phyloP scores from a whole-genome alignment of 805 yeast species.

The Metschnikowia shivogae region DNA sequence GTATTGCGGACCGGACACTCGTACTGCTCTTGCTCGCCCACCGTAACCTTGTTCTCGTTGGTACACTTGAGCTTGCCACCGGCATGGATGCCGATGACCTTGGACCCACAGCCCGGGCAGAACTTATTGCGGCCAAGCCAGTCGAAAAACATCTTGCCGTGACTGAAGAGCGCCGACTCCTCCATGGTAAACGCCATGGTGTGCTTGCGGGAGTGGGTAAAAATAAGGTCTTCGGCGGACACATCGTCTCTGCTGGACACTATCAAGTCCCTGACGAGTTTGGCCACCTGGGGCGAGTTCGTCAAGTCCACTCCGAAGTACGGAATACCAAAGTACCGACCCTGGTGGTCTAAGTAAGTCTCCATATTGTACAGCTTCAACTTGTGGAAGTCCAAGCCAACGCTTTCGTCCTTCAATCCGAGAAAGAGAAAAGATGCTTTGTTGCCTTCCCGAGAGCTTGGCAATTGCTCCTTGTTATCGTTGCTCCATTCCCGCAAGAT shows the following conservation, averaged over 20 bases:
- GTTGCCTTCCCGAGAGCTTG: constrained; percentile 35
- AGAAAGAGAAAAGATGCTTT: constrained; percentile 37
- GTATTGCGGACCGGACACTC: constrained; percentile 37
- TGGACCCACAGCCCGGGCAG: constrained; percentile 85
- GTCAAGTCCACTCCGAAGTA: constrained; percentile 60
- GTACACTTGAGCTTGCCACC: constrained; percentile 44
- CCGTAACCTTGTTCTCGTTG: constrained; percentile 11
- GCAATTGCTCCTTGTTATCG: constrained; percentile 32
- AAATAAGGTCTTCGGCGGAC: constrained; percentile 18
- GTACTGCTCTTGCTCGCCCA: constrained; percentile 10
- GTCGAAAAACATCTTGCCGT: constrained; percentile 79
- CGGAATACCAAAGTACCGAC: constrained; percentile 57
- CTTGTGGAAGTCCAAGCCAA: constrained; percentile 32
- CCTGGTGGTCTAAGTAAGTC: constrained; percentile 40
- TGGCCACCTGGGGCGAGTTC: constrained; percentile 37
- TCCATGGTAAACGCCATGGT: constrained; percentile 28
- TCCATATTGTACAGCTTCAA: constrained; percentile 28
- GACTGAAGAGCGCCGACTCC: constrained; percentile 70
- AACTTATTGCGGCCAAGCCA: constrained; percentile 72
- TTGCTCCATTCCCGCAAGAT: constrained; percentile 23
- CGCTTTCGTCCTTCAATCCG: constrained; percentile 45
- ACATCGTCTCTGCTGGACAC: constrained; percentile 14
- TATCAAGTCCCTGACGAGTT: constrained; percentile 28
- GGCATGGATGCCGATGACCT: constrained; percentile 57
- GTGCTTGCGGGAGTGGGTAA: constrained; percentile 35